A percentile compares a stretch with the other conserved stretches of the same genome.
Evolutionary conservation across 306 rosid species (phyloP).

Genomic region (Malus domestica): ASM211411v1 NC_041798.1:20783001-20783500

Average conservation of each 20-base stretch:
- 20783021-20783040: slow-evolving; percentile 98
- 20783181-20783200: slow-evolving; percentile 62
- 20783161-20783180: slow-evolving; percentile 67
- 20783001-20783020: slow-evolving; percentile 86
- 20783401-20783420: background rate
- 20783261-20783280: slow-evolving; percentile 83
- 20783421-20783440: background rate
- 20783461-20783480: background rate
- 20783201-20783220: slow-evolving; percentile 67
- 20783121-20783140: slow-evolving; percentile 83
- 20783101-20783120: slow-evolving; percentile 67
- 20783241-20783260: slow-evolving; percentile 58
- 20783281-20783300: slow-evolving; percentile 80
- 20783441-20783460: background rate
- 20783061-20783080: slow-evolving; percentile 74
- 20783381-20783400: background rate
- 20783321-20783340: slow-evolving; percentile 94
- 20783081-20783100: slow-evolving; percentile 40
- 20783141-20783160: slow-evolving; percentile 90
- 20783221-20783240: slow-evolving; percentile 53
- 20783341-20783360: slow-evolving; percentile 83
- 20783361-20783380: slow-evolving; percentile 6
- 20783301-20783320: slow-evolving; percentile 83
- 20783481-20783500: background rate
- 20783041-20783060: slow-evolving; percentile 97